Conservation (phyloP, 2,329 filamentous ascomycete genomes). For the Colletotrichum siamense region DNA sequence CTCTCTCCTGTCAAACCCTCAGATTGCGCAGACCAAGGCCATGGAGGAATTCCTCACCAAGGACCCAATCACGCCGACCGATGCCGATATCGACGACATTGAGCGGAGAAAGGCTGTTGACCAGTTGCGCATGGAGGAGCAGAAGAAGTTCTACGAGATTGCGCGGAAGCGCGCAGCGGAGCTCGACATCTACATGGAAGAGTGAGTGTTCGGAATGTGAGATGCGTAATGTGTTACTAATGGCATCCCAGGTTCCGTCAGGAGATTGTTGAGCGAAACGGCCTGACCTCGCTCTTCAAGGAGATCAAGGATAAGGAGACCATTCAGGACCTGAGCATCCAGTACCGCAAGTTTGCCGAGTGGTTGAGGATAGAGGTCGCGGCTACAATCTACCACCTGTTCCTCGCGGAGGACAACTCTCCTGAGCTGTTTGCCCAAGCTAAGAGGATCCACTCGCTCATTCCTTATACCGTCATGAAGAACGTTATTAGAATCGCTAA, state of each 20-base stretch:
- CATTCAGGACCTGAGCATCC: conserved; percentile 86
- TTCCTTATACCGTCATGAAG: conserved; percentile 92
- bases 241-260: conserved; percentile 60
- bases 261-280: conserved; percentile 75
- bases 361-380: conserved; percentile 98
- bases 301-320: conserved; percentile 91
- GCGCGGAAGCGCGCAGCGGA: conserved; percentile 88
- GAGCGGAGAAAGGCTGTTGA: conserved; percentile 81
- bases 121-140: conserved; percentile 87
- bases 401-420: conserved; percentile 97
- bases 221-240: conserved; percentile 27
- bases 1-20: conserved; percentile 81
- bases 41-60: conserved; percentile 83
- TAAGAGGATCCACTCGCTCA: conserved; percentile 91
- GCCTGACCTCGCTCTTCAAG: conserved; percentile 88
- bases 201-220: conserved; percentile 51
- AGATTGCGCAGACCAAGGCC: conserved; percentile 81
- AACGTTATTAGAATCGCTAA: conserved; percentile 97
- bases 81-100: conserved; percentile 87
- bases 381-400: conserved; percentile 94
- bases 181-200: conserved; percentile 96
- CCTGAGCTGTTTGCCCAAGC: conserved; percentile 94
- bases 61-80: conserved; percentile 74
- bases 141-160: conserved; percentile 94
- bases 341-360: conserved; percentile 98